phyloP scores from a whole-genome alignment of 495 filamentous ascomycete species.

The Daldinia concentrica region DNA sequence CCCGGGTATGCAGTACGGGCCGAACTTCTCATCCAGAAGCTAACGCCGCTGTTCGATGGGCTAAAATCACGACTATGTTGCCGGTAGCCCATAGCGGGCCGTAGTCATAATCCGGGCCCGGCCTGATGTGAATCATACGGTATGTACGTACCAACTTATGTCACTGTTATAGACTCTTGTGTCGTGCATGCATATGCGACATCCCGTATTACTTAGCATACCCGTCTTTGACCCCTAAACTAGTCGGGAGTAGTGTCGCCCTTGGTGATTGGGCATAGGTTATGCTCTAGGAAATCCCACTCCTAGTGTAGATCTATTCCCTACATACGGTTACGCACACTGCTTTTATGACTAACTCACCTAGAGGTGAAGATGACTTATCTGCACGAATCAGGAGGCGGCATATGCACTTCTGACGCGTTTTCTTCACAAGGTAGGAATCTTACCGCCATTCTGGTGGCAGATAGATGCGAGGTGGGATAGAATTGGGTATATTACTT shows the following conservation, averaged over 20 bases:
- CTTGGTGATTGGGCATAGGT: not conserved
- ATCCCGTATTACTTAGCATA: not conserved
- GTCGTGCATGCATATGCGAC: not conserved
- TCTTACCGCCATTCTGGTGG: not conserved
- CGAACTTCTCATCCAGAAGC: conserved; percentile 4
- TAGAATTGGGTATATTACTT: conserved; percentile 1
- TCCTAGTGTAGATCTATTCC: not conserved
- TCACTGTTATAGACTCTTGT: not conserved
- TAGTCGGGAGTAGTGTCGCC: not conserved
- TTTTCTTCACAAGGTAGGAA: not conserved
- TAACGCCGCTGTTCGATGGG: not conserved
- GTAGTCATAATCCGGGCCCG: conserved; percentile 2
- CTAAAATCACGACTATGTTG: not conserved
- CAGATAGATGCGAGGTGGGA: not conserved
- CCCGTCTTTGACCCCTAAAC: not conserved
- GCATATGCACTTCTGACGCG: not conserved
- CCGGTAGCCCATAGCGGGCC: conserved; percentile 5
- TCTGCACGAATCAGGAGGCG: not conserved
- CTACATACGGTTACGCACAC: not conserved
- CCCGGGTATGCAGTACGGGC: conserved; percentile 2
- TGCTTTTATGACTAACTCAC: not conserved
- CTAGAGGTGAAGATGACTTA: not conserved
- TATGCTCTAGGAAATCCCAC: not conserved
- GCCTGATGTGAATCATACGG: not conserved
- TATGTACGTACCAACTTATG: not conserved